Evolutionary conservation across 805 yeast species (phyloP).

Genomic region (Lipomyces mesembrius): DNA sequence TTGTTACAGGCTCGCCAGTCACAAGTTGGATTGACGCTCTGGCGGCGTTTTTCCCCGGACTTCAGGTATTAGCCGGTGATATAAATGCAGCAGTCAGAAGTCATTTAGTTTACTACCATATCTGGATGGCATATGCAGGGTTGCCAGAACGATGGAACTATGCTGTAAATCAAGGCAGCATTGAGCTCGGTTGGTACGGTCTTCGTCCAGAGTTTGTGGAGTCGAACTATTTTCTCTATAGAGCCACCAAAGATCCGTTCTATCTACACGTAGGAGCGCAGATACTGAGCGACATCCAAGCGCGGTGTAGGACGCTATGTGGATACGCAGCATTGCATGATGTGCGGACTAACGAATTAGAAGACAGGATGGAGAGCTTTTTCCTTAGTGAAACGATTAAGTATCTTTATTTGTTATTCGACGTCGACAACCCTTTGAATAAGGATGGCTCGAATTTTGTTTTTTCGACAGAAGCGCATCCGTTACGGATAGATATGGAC

Average conservation of each 20-base stretch:
- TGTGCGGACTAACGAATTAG: slow-evolving; percentile 61
- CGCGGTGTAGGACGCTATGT: slow-evolving; percentile 62
- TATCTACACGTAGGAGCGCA: slow-evolving; percentile 76
- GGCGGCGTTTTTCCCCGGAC: slow-evolving; percentile 87
- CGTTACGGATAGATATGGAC: slow-evolving; percentile 67
- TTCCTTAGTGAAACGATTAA: slow-evolving; percentile 86
- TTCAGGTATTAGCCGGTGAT: slow-evolving; percentile 79
- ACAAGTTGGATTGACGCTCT: slow-evolving; percentile 83
- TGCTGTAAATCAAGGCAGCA: slow-evolving; percentile 33
- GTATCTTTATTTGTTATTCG: slow-evolving; percentile 79
- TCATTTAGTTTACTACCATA: slow-evolving; percentile 67
- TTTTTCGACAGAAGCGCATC: slow-evolving; percentile 92
- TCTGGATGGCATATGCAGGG: slow-evolving; percentile 80
- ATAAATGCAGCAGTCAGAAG: slow-evolving; percentile 63
- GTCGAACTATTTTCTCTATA: slow-evolving; percentile 78
- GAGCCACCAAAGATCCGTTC: slow-evolving; percentile 86
- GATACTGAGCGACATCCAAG: slow-evolving; percentile 59
- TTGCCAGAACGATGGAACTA: slow-evolving; percentile 89
- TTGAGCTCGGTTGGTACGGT: slow-evolving; percentile 71
- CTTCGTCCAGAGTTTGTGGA: slow-evolving; percentile 90
- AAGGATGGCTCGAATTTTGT: slow-evolving; percentile 49
- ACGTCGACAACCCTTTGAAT: slow-evolving; percentile 62
- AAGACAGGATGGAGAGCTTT: slow-evolving; percentile 90
- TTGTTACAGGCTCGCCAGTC: slow-evolving; percentile 54
- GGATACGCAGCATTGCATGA: slow-evolving; percentile 83